Evolutionary conservation across 176 grass and related monocot genomes (phyloP).

Genomic region (Tuctoria greenei): DNA sequence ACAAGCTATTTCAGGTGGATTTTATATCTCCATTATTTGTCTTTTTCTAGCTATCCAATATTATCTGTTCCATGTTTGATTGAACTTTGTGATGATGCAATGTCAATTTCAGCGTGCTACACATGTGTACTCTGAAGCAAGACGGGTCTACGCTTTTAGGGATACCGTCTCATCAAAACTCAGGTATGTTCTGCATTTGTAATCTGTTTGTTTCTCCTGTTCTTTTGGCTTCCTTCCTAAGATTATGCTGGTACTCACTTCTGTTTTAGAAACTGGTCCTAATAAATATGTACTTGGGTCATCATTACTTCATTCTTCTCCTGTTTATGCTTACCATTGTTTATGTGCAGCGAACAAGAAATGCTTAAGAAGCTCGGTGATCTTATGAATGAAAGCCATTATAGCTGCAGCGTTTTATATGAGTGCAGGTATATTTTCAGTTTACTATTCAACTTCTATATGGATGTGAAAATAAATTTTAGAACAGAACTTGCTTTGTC

Average conservation of each 20-base stretch:
- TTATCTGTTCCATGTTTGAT: neutral
- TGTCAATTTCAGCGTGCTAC: slow-evolving; percentile 57
- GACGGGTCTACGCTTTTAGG: slow-evolving; percentile 75
- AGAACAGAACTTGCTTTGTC: neutral
- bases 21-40: neutral
- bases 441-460: neutral
- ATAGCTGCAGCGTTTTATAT: slow-evolving; percentile 91
- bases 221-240: no score
- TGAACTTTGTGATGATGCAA: neutral
- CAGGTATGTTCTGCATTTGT: neutral
- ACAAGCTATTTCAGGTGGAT: slow-evolving; percentile 89
- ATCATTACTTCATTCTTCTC: neutral
- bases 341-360: slow-evolving; percentile 58
- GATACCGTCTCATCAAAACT: slow-evolving; percentile 61
- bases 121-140: slow-evolving; percentile 97
- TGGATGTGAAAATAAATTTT: neutral
- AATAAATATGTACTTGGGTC: neutral
- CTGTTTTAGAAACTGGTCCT: neutral
- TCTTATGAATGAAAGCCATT: slow-evolving; percentile 92
- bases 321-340: neutral
- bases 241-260: neutral
- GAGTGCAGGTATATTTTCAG: slow-evolving; percentile 77
- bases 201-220: neutral
- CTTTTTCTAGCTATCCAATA: neutral
- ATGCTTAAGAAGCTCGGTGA: slow-evolving; percentile 74